Conservation (phyloP, 2,329 filamentous ascomycete genomes). For the Trichoderma sp. region DNA sequence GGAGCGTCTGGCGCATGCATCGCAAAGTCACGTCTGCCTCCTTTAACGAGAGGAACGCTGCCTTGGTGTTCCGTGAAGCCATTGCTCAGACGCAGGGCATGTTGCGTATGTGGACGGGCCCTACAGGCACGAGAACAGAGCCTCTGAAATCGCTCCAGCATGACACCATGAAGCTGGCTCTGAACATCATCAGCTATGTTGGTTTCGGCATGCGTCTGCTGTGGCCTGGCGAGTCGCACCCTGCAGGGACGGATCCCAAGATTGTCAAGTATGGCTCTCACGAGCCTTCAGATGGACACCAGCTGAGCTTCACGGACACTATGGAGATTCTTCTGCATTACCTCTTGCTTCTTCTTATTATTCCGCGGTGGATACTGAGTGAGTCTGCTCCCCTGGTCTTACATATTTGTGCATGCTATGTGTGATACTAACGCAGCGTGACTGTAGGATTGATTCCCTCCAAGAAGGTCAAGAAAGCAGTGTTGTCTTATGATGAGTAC, state of each 20-base stretch:
- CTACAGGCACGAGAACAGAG: constrained; percentile 22
- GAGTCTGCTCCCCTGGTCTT: constrained; percentile 26
- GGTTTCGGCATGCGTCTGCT: constrained; percentile 64
- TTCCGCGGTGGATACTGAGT: constrained; percentile 56
- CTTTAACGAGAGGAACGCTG: constrained; percentile 75
- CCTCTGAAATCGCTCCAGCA: constrained; percentile 56
- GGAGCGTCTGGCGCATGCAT: constrained; percentile 66
- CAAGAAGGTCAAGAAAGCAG: constrained; percentile 49
- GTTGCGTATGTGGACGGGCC: constrained; percentile 55
- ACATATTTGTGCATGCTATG: not conserved
- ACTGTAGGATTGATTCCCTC: constrained; percentile 46
- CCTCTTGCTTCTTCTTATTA: constrained; percentile 59
- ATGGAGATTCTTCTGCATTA: constrained; percentile 60
- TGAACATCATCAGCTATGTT: constrained; percentile 61
- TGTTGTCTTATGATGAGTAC: constrained; percentile 60
- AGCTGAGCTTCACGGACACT: constrained; percentile 63
- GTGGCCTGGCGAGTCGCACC: constrained; percentile 60
- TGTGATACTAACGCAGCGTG: not conserved
- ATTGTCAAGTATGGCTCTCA: constrained; percentile 49
- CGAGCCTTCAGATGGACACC: constrained; percentile 50
- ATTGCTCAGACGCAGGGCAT: constrained; percentile 61
- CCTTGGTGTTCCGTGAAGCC: constrained; percentile 61
- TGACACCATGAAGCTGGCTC: constrained; percentile 62
- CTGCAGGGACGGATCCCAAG: constrained; percentile 41
- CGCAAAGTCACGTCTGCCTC: constrained; percentile 68